Base-by-base conservation (phyloP, 2,329 filamentous ascomycete genomes). In the Acephala macrosclerotiorum region DNA sequence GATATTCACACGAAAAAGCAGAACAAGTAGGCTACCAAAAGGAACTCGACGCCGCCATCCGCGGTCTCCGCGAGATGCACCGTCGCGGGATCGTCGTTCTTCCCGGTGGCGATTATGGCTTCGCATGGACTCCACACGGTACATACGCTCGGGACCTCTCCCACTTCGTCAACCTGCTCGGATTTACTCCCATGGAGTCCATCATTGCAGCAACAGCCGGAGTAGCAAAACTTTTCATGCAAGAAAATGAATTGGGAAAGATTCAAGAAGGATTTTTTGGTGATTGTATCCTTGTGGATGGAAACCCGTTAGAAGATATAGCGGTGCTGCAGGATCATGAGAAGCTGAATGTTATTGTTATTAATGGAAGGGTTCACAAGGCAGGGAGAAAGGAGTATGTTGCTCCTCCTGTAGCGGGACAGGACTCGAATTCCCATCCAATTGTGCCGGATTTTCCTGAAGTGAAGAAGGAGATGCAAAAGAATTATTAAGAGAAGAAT, bases 321-420 rank as follows among this genome's bases (percentile, higher is more conserved):
- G 60, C 65, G 0, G 68, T 81, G 2, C 63, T 82, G 12, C 80
- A 82, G 63, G 63, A 71, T 64, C 66, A 71, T 60, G 76, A 81
- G 38, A 80, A 77, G 68, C 67, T 83, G 25, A 79, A 82, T 67
- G 72, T 83, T n/a, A 82, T 83, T 49, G 74, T 81, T 57, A 82
- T 83, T 64, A 83, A 83, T 67, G 80, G 81, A 1, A 72, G 80
- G 1, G 75, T 83, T 3, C 80, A 82, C 66, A 83, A 83, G 65
- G 68, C 70, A 20, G 70, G 68, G 2, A 67, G 64, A 40, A 60
- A 69, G 22, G 68, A 70, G 47, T 67, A 70, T 60, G 58, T 69
- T 12, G 60, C 68, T 4, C 69, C 69, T 1, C 66, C 69, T 3
- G 60, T 70, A 4, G 64, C 65, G 6, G 66, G 69, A 5, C 69